Evolutionary conservation across 2,329 filamentous ascomycete species (phyloP).

Genomic region (Fulvia fulva): DNA sequence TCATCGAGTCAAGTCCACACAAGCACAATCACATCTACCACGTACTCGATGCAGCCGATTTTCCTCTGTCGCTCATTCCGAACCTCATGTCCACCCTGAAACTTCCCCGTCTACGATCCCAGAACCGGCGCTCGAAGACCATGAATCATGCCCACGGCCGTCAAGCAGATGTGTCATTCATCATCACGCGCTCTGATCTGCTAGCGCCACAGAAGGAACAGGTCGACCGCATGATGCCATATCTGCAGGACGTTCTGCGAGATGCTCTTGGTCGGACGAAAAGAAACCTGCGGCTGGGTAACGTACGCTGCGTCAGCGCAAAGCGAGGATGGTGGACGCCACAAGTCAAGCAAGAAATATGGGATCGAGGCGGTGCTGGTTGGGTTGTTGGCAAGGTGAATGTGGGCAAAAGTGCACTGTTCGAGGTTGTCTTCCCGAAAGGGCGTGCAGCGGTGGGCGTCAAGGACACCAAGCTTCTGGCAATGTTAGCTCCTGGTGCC

Average conservation of each 20-base stretch:
- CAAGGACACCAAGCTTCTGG: neutral
- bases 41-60: constrained; percentile 90
- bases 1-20: constrained; percentile 82
- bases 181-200: constrained; percentile 85
- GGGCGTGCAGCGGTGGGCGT: constrained; percentile 32
- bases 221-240: constrained; percentile 82
- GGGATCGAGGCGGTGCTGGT: constrained; percentile 73
- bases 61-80: constrained; percentile 87
- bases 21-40: constrained; percentile 94
- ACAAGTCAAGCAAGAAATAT: constrained; percentile 80
- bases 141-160: constrained; percentile 63
- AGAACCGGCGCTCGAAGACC: constrained; percentile 71
- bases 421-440: constrained; percentile 84
- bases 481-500: neutral
- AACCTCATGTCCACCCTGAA: constrained; percentile 67
- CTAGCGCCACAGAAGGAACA: constrained; percentile 78
- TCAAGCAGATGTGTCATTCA: constrained; percentile 77
- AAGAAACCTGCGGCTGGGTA: constrained; percentile 74
- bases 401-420: constrained; percentile 91
- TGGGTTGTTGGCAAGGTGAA: constrained; percentile 99
- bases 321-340: constrained; percentile 88
- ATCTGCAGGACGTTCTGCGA: constrained; percentile 71
- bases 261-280: constrained; percentile 67
- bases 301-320: constrained; percentile 80
- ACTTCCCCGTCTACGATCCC: constrained; percentile 69